Percentiles rank a stretch among this genome's conserved stretches.
Evolutionary conservation across 352 stramenopile genomes (phyloP).

Genomic region (Globisporangium splendens): DNA sequence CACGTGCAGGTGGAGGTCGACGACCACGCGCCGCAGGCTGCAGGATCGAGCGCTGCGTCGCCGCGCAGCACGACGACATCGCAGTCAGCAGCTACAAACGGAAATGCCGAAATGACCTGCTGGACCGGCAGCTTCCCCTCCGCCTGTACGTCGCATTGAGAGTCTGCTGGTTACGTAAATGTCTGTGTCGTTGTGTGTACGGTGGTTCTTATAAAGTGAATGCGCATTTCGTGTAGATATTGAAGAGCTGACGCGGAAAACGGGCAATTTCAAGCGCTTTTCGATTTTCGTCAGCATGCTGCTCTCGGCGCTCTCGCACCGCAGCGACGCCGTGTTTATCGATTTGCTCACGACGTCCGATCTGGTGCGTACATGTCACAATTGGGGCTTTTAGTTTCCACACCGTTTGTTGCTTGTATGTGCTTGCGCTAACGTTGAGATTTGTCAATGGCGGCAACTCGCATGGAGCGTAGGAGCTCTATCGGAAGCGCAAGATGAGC

Average conservation of each 20-base stretch:
- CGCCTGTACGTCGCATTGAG: slow-evolving; percentile 20
- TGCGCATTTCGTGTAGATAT: slow-evolving; percentile 39
- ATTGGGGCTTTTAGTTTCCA: no score
- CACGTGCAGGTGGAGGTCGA: slow-evolving; percentile 69
- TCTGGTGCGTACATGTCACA: no score
- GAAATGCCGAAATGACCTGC: slow-evolving; percentile 17
- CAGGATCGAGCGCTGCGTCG: not conserved
- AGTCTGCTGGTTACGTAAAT: not conserved
- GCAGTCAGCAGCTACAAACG: not conserved
- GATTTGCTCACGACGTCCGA: slow-evolving; percentile 90
- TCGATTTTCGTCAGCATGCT: slow-evolving; percentile 93
- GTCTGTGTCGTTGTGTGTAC: no score
- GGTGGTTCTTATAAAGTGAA: no score
- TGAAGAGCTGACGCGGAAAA: slow-evolving; percentile 92
- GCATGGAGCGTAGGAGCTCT: slow-evolving; percentile 42
- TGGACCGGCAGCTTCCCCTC: slow-evolving; percentile 67
- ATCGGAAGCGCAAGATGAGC: slow-evolving; percentile 71
- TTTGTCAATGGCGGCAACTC: no score
- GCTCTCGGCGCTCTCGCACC: slow-evolving; percentile 62
- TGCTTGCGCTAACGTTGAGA: not conserved
- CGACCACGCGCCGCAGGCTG: slow-evolving; percentile 7
- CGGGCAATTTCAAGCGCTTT: slow-evolving; percentile 93
- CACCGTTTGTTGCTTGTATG: no score
- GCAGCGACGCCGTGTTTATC: slow-evolving; percentile 86
- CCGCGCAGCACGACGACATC: not conserved